Evolutionary conservation across 257 asterid genomes (phyloP), one percentile per base, ranked within the genome.

Genomic region (Paraleonurus japonicus): DNA sequence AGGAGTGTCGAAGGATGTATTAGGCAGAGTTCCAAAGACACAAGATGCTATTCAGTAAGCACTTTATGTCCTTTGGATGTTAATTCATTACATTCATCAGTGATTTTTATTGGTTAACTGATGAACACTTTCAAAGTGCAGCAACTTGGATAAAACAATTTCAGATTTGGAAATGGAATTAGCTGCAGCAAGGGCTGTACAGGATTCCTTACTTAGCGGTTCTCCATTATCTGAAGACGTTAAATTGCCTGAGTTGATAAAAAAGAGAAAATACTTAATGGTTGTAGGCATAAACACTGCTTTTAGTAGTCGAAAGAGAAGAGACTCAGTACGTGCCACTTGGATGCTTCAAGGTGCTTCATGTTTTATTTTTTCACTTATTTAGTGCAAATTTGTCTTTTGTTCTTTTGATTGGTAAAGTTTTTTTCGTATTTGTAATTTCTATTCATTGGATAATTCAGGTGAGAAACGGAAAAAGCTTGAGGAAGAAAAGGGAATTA

Each of bases 251-350:
- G 92, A 88, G 73, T 61, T 88, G 76, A 63, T 79, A 30, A 89
- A 79, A 72, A 88, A 83, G 80, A 83, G 95, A 74, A 91, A 91
- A 80, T 89, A 89, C 80, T 79, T 86, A 57, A 89, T 91, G 97
- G 96, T 89, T 15, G 74, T 89, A 15, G 97, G 97, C 64, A 81
- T 91, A 66, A 89, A 89, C 76, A 91, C 96, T 58, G 96, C 97
- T 73, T 91, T 91, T 80, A 91, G 89, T 79, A 91, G 97, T 84
- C 84, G 97, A 70, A 91, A 87, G 87, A 86, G 96, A 78, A 80
- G 97, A 80, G 97, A 91, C 72, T 91, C 97, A 1, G 85, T 91
- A 35, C 97, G 97, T 62, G 96, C 89, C 33, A 91, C 97, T 65
- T 91, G 97, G 97, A 87, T 91, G 92, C 89, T 85, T 66, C 88